phyloP scores from a whole-genome alignment of 306 rosid species.

The Trifolium dubium region DNA sequence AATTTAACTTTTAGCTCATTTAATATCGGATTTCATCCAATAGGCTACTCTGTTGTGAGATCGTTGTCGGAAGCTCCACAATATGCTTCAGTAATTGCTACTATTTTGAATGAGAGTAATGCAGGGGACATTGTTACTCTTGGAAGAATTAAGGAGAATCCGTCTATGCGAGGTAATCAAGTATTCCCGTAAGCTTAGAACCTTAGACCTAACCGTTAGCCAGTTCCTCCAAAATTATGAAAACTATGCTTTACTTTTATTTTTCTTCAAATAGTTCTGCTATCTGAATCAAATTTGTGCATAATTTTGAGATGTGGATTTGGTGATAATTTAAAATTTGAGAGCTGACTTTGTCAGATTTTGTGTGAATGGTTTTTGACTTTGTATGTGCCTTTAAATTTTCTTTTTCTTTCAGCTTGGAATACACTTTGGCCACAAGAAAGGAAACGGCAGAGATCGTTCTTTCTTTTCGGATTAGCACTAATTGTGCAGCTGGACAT shows the following conservation, averaged over 20 bases:
- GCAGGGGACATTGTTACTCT: constrained; percentile 39
- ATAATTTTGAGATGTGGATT: constrained; percentile 13
- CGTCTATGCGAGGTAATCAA: constrained; percentile 77
- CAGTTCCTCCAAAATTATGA: not conserved
- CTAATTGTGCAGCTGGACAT: constrained; percentile 83
- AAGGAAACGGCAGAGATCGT: constrained; percentile 94
- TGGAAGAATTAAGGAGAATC: constrained; percentile 57
- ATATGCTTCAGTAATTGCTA: constrained; percentile 87
- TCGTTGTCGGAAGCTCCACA: constrained; percentile 97
- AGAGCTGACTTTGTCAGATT: constrained; percentile 17
- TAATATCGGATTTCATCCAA: constrained; percentile 33
- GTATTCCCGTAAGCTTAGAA: constrained; percentile 27
- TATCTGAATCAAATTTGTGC: constrained; percentile 8
- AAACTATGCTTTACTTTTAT: constrained; percentile 25
- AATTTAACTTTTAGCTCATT: constrained; percentile 24
- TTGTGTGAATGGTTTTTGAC: not conserved
- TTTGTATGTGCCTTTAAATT: constrained; percentile 17
- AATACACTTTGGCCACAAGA: constrained; percentile 95
- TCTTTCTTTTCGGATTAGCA: constrained; percentile 95
- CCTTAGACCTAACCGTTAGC: constrained; percentile 11
- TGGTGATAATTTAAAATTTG: constrained; percentile 17
- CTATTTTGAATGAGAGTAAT: constrained; percentile 67
- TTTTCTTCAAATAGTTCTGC: not conserved
- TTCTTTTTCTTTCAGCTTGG: constrained; percentile 70
- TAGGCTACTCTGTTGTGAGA: constrained; percentile 98